A percentile compares a stretch with the other conserved stretches of the same genome.
Evolutionary conservation across 495 filamentous ascomycete genomes (phyloP).

Genomic region (Mytilinidion resinicola): DNA sequence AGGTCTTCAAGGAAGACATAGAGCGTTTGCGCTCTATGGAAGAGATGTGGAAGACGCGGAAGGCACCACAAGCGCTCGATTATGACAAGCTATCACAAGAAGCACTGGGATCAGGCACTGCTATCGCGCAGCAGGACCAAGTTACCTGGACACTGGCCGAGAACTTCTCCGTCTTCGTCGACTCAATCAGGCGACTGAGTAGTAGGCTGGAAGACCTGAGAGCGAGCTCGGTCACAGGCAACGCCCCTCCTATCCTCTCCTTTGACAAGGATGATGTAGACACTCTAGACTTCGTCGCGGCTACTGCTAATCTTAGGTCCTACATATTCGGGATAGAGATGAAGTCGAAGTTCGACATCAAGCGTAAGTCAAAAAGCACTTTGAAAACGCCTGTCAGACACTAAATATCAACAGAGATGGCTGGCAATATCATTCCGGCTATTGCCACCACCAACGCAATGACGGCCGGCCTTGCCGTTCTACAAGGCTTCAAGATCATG

Average conservation of each 20-base stretch:
- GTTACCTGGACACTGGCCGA: slow-evolving; percentile 73
- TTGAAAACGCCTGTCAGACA: no score
- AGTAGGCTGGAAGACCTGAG: slow-evolving; percentile 59
- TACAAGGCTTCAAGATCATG: slow-evolving; percentile 90
- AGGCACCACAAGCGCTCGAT: slow-evolving; percentile 65
- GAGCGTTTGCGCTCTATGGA: slow-evolving; percentile 78
- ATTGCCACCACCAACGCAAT: slow-evolving; percentile 98
- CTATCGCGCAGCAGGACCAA: slow-evolving; percentile 61
- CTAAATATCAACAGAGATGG: slow-evolving; percentile 61
- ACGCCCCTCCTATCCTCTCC: slow-evolving; percentile 55
- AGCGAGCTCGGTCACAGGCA: slow-evolving; percentile 42
- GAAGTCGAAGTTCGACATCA: slow-evolving; percentile 92
- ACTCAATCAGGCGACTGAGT: slow-evolving; percentile 72
- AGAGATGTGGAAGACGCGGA: slow-evolving; percentile 90
- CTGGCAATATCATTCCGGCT: slow-evolving; percentile 96
- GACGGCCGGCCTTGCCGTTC: slow-evolving; percentile 84
- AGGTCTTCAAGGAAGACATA: slow-evolving; percentile 86
- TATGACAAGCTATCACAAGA: slow-evolving; percentile 51
- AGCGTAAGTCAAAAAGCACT: slow-evolving; percentile 48
- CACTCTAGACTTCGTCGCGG: slow-evolving; percentile 89
- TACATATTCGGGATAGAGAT: slow-evolving; percentile 77
- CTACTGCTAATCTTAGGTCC: slow-evolving; percentile 82
- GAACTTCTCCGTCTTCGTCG: slow-evolving; percentile 78
- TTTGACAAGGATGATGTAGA: slow-evolving; percentile 99
- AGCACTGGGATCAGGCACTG: slow-evolving; percentile 44